Evolutionary conservation across 2,329 filamentous ascomycete genomes (phyloP).

Genomic region (Aspergillus felis): DNA sequence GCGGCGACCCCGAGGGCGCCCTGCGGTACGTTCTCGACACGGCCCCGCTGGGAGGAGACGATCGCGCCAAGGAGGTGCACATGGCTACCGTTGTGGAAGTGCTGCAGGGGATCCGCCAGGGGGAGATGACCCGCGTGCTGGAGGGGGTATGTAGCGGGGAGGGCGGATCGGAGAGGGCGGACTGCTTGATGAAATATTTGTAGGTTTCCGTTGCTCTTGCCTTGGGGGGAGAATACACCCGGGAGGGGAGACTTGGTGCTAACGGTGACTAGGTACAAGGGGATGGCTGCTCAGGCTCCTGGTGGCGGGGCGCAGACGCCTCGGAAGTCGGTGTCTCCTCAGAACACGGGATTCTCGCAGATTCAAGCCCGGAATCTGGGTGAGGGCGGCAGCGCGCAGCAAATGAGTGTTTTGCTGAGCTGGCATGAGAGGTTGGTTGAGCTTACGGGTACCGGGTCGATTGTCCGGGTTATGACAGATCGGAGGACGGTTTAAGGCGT

Average conservation of each 20-base stretch:
- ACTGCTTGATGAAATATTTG: constrained; percentile 97
- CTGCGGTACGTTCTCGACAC: constrained; percentile 79
- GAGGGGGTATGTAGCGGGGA: constrained; percentile 73
- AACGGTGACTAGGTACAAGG: constrained; percentile 67
- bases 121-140: constrained; percentile 88
- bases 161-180: constrained; percentile 78
- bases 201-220: constrained; percentile 47
- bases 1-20: constrained; percentile 83
- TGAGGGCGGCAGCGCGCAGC: constrained; percentile 70
- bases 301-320: constrained; percentile 45
- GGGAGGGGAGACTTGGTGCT: neutral
- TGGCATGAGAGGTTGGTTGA: constrained; percentile 99
- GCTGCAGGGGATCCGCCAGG: constrained; percentile 90
- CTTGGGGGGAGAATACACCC: too few relatives aligned
- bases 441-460: constrained; percentile 84
- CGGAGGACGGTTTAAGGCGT: constrained; percentile 71
- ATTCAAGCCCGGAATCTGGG: constrained; percentile 56
- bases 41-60: constrained; percentile 62
- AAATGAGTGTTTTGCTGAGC: constrained; percentile 94
- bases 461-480: constrained; percentile 94
- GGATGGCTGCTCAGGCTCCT: constrained; percentile 59
- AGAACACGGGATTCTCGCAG: constrained; percentile 86
- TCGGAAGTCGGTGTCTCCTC: constrained; percentile 59
- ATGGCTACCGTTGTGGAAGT: constrained; percentile 87
- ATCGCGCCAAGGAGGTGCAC: constrained; percentile 70